Conservation (phyloP, 1,139 yeast genomes). For the Yarrowia galli region DNA sequence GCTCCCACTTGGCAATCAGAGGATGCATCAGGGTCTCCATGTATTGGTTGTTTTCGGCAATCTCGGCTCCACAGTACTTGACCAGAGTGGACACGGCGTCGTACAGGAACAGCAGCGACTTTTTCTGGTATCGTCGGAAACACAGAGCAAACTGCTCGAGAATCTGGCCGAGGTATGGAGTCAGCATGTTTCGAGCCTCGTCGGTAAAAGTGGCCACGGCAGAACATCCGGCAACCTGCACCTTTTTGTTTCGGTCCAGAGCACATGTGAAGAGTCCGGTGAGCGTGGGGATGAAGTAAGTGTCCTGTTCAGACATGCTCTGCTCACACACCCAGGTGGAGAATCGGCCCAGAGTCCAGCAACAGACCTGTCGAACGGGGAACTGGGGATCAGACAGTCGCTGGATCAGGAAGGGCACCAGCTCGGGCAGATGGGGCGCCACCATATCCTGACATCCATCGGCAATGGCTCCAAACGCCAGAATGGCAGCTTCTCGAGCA, state of each 20-base stretch:
- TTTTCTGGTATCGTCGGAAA: slow-evolving; percentile 78
- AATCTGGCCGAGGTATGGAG: slow-evolving; percentile 68
- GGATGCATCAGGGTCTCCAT: slow-evolving; percentile 78
- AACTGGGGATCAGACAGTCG: slow-evolving; percentile 78
- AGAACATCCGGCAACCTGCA: slow-evolving; percentile 92
- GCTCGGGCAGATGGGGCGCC: slow-evolving; percentile 73
- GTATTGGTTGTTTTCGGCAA: slow-evolving; percentile 62
- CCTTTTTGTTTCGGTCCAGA: slow-evolving; percentile 84
- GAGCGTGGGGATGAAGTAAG: slow-evolving; percentile 77
- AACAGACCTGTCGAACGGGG: slow-evolving; percentile 87
- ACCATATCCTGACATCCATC: slow-evolving; percentile 83
- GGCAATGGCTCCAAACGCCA: slow-evolving; percentile 95
- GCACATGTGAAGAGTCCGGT: slow-evolving; percentile 77
- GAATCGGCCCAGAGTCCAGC: slow-evolving; percentile 94
- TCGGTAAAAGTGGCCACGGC: slow-evolving; percentile 86
- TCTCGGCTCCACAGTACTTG: slow-evolving; percentile 65
- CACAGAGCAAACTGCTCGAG: slow-evolving; percentile 75
- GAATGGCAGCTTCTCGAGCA: slow-evolving; percentile 87
- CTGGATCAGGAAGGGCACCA: slow-evolving; percentile 85
- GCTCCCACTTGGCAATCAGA: slow-evolving; percentile 78
- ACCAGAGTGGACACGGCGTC: slow-evolving; percentile 94
- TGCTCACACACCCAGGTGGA: slow-evolving; percentile 70
- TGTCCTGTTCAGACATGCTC: slow-evolving; percentile 63
- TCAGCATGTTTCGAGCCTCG: slow-evolving; percentile 66
- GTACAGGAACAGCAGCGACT: slow-evolving; percentile 78